Conservation (phyloP, 2,329 filamentous ascomycete species). For the Fusarium piperis region DNA sequence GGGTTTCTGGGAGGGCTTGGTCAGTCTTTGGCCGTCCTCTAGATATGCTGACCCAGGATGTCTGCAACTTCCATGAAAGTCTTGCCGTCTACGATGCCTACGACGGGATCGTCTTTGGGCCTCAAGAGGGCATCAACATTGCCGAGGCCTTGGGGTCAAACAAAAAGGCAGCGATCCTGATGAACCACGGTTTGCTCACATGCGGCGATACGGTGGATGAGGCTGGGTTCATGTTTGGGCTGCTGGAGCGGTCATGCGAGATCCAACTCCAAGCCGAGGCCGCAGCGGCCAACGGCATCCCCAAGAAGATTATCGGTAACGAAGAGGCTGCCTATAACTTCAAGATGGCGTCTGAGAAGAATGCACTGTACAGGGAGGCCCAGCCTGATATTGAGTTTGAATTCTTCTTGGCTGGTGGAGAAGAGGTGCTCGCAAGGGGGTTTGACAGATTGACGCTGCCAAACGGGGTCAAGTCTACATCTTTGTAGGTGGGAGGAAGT, state of each 20-base stretch:
- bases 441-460: background rate
- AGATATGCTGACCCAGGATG: background rate
- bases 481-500: background rate
- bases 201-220: conserved; percentile 79
- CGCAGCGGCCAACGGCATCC: background rate
- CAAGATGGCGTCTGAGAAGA: background rate
- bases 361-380: background rate
- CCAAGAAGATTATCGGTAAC: background rate
- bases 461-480: background rate
- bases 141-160: conserved; percentile 67
- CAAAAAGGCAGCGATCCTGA: conserved; percentile 70
- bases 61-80: background rate
- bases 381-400: background rate
- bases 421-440: background rate
- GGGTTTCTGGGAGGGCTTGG: conserved; percentile 10
- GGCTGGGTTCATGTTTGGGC: conserved; percentile 64
- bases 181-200: conserved; percentile 78
- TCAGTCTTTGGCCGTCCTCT: background rate
- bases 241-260: conserved; percentile 4
- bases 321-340: background rate
- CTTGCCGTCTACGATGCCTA: background rate
- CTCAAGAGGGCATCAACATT: conserved; percentile 71
- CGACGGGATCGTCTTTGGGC: conserved; percentile 62
- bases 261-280: background rate
- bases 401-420: background rate